Base-by-base conservation (phyloP, 257 asterid species). In the Cruciata laevipes region DNA sequence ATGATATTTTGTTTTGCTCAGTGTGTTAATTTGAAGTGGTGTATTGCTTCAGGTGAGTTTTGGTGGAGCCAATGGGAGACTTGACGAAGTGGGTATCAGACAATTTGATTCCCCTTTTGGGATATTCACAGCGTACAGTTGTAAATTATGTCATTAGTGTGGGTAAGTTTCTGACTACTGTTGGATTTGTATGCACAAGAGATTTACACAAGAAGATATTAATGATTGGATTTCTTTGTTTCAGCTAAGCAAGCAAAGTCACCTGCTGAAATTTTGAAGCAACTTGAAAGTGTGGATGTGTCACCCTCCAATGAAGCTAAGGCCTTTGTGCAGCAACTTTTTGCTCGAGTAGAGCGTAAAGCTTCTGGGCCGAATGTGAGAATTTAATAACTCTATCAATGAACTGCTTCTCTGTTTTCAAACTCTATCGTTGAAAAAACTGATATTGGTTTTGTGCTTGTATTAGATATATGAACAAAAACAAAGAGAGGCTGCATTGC, bases 181-280 rank as follows among this genome's bases (percentile, higher is more conserved):
- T 25, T 64, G 35, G 57, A 61, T 1, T 44, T 20, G 21, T 20
- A 33, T 62, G 27, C 42, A n/a, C 31, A 47, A 8, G 20, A 65
- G 23, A 27, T 13, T 1, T 16, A 12, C 44, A 8, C 9, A 0
- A 7, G 47, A 21, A 11, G 42, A 42, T 27, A 20, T 47, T 47
- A 16, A 1, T 47, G 3, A 24, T 27, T 27, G 27, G 4, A 25
- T 24, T 27, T 31, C 12, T 21, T 62, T 71, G 7, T 70, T 77
- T 80, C 87, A 91, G 98, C 96, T 58, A 84, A 83, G 75, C 87
- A 87, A 74, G 91, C 99, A 47, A 86, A 97, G 32, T 85, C 99
- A 7, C 92, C 95, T 18, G 62, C 96, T 23, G 94, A 88, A 78
- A 82, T 93, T 66, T 83, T 79, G 56, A 85, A 67, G 51, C 82